Evolutionary conservation across 1,284 basidiomycete species (phyloP), one percentile per base, ranked within the genome.

Genomic region (Ustilago lituana): DNA sequence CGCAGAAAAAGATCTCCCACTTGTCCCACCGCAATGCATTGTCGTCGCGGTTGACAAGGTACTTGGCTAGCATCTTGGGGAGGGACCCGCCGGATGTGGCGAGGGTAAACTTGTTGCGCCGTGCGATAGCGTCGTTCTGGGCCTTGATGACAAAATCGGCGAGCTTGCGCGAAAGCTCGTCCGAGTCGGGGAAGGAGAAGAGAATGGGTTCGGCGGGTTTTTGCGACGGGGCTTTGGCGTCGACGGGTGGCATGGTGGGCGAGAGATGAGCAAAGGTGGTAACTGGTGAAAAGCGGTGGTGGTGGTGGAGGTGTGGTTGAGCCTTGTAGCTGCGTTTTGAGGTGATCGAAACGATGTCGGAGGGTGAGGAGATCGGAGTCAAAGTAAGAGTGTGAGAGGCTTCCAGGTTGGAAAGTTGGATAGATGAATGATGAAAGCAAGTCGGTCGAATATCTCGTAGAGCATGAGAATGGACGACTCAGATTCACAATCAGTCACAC

Each of bases 1-100:
- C 96, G 49, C 90, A 93, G 83, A 98, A 98, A 85, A 91, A 99
- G 77, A 98, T 89, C 77, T 98, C 93, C 94, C 94, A 98, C 83
- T 93, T 92, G 82, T 94, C 90, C 94, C 96, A 99, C 82, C 91
- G 91, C 14, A 94, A 87, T 40, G 76, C 79, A 46, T 87, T 87
- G 37, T 89, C 85, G 19, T 56, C 58, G 72, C 91, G 86, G 54
- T 84, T 86, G 63, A 94, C 87, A 70, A 98, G 73, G 88, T 46
- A 87, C 88, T 69, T 84, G 84, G 82, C 83, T 67, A 98, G 88
- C 83, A 91, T 89, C 81, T 90, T 90, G 44, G 95, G 93, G 33
- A 98, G 87, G 0, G 91, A 93, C 2, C 95, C 95, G 20, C 95
- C 95, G 1, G 93, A 96, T 74, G 97, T 85, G 58, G 96, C 95